Evolutionary conservation across 2,329 filamentous ascomycete species (phyloP).

Genomic region (Harringtonia aguacate): DNA sequence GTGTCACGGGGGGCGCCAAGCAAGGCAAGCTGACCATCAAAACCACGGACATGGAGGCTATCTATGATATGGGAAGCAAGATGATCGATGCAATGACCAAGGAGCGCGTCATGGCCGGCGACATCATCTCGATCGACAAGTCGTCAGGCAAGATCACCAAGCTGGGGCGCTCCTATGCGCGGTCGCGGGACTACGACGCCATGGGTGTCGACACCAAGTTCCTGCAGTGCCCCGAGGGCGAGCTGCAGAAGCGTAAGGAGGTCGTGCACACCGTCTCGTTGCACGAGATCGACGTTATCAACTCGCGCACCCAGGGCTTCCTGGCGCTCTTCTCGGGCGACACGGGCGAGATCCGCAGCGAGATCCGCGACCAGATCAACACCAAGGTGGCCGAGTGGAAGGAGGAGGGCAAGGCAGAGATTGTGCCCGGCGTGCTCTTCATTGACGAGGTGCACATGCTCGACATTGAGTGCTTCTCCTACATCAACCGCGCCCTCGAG

Average conservation of each 20-base stretch:
- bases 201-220: conserved; percentile 99
- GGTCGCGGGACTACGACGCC: conserved; percentile 94
- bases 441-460: conserved; percentile 99
- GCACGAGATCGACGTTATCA: conserved; percentile 99
- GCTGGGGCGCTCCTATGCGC: conserved; percentile 85
- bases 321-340: conserved; percentile 94
- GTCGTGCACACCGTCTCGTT: conserved; percentile 93
- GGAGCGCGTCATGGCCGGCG: conserved; percentile 96
- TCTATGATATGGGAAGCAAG: conserved; percentile 98
- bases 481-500: conserved; percentile 93
- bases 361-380: conserved; percentile 98
- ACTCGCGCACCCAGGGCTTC: conserved; percentile 97
- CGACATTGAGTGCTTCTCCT: conserved; percentile 97
- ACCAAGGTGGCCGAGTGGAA: conserved; percentile 99
- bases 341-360: conserved; percentile 93
- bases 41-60: conserved; percentile 98
- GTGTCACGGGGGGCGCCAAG: conserved; percentile 92
- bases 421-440: conserved; percentile 93
- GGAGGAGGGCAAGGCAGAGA: conserved; percentile 97
- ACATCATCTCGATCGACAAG: conserved; percentile 98
- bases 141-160: conserved; percentile 97
- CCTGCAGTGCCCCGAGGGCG: conserved; percentile 92
- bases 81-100: conserved; percentile 99
- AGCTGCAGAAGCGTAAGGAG: conserved; percentile 94
- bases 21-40: conserved; percentile 99